Evolutionary conservation across 2,329 filamentous ascomycete species (phyloP).

Genomic region (Mycosphaerella sp.): DNA sequence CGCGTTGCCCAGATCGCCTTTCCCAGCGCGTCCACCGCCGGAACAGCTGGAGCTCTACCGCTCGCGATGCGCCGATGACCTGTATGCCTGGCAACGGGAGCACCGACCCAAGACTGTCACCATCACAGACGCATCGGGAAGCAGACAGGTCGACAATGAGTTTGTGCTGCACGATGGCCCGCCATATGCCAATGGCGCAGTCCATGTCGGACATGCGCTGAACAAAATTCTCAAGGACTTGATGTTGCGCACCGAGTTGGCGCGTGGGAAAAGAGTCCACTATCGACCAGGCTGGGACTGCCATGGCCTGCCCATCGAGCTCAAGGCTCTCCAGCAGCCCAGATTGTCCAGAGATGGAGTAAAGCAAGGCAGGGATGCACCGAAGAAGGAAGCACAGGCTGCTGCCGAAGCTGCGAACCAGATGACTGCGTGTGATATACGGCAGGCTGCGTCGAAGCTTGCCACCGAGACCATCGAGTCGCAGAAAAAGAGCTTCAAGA

Average conservation of each 20-base stretch:
- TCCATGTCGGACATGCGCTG: constrained; percentile 89
- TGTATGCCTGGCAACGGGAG: constrained; percentile 78
- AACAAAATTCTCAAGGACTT: constrained; percentile 98
- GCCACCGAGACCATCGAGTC: constrained; percentile 62
- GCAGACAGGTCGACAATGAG: constrained; percentile 41
- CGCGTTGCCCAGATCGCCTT: constrained; percentile 44
- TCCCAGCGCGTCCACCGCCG: constrained; percentile 42
- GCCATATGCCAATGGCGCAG: constrained; percentile 86
- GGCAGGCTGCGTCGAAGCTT: constrained; percentile 58
- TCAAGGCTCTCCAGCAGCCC: constrained; percentile 72
- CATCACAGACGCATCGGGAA: constrained; percentile 30
- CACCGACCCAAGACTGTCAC: constrained; percentile 30
- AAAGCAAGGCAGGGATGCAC: constrained; percentile 26
- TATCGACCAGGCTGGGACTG: constrained; percentile 97
- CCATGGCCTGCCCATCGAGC: constrained; percentile 92
- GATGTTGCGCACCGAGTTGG: constrained; percentile 73
- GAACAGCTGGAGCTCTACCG: constrained; percentile 54
- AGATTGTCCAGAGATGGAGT: constrained; percentile 31
- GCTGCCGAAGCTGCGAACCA: constrained; percentile 31
- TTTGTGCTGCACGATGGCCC: constrained; percentile 94
- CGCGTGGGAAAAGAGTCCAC: constrained; percentile 66
- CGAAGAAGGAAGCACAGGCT: constrained; percentile 28
- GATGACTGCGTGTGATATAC: constrained; percentile 50
- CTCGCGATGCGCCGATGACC: constrained; percentile 71
- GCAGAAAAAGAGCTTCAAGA: constrained; percentile 67